Evolutionary conservation across 2,329 filamentous ascomycete genomes (phyloP).

Genomic region (Laburnicola sp.): DNA sequence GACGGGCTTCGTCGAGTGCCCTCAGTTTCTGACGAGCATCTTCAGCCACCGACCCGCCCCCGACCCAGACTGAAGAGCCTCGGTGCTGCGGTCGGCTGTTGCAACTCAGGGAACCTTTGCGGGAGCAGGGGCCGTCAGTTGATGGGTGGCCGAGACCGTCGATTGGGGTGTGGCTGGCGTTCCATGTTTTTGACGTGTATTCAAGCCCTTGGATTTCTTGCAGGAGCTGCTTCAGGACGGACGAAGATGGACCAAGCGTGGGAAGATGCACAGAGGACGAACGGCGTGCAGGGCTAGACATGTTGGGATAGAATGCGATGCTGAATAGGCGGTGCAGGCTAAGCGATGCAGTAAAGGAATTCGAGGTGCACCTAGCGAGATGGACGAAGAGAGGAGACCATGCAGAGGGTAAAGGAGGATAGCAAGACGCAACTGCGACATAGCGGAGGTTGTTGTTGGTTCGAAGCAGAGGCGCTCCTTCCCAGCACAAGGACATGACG

Average conservation of each 20-base stretch:
- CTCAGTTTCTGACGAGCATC: slow-evolving; percentile 30
- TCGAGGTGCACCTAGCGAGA: slow-evolving; percentile 10
- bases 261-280: slow-evolving; percentile 8
- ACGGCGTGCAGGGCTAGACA: slow-evolving; percentile 29
- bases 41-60: slow-evolving; percentile 22
- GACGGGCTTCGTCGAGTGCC: slow-evolving; percentile 28
- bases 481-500: background rate
- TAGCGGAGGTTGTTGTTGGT: background rate
- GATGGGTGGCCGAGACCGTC: too few species aligned
- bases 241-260: slow-evolving; percentile 18
- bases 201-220: slow-evolving; percentile 33
- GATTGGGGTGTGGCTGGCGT: too few species aligned
- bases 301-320: slow-evolving; percentile 23
- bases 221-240: slow-evolving; percentile 31
- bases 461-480: background rate
- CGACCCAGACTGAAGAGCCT: slow-evolving; percentile 22
- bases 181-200: too few species aligned
- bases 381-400: slow-evolving; percentile 10
- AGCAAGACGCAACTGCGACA: slow-evolving; percentile 2
- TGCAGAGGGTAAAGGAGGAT: background rate
- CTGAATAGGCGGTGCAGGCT: slow-evolving; percentile 23
- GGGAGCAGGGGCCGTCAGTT: background rate
- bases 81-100: background rate
- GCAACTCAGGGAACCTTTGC: background rate
- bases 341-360: slow-evolving; percentile 22